Percentiles rank a stretch among this genome's conserved stretches.
Conservation (phyloP, 208 protist genomes). For the Trypanosomatidae sp. region DNA sequence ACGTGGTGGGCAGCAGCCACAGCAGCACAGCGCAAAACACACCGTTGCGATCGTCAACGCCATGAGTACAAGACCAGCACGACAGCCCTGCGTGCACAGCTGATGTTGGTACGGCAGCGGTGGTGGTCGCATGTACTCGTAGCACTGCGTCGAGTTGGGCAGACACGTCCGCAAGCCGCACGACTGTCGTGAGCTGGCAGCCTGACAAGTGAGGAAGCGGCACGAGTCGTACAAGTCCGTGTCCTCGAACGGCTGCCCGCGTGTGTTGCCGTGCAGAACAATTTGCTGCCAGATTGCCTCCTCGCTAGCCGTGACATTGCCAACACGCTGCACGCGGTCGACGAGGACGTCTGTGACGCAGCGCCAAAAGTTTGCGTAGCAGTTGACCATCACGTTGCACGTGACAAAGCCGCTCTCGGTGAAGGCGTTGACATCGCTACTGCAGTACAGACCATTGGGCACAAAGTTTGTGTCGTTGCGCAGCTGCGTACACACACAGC, state of each 20-base stretch:
- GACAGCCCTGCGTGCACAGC: slow-evolving; percentile 48
- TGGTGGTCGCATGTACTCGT: slow-evolving; percentile 35
- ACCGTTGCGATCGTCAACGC: slow-evolving; percentile 27
- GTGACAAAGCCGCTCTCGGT: slow-evolving; percentile 23
- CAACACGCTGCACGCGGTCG: slow-evolving; percentile 3
- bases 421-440: slow-evolving; percentile 6
- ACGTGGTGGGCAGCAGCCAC: slow-evolving; percentile 22
- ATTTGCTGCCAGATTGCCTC: slow-evolving; percentile 9
- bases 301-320: slow-evolving; percentile 4
- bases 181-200: slow-evolving; percentile 21
- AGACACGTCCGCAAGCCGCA: slow-evolving; percentile 46
- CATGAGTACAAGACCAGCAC: slow-evolving; percentile 30
- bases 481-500: slow-evolving; percentile 24
- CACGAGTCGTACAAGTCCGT: slow-evolving; percentile 27
- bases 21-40: slow-evolving; percentile 17
- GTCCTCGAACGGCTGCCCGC: slow-evolving; percentile 17
- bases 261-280: slow-evolving; percentile 14
- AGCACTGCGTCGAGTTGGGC: slow-evolving; percentile 49
- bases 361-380: slow-evolving; percentile 29
- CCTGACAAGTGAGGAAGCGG: slow-evolving; percentile 17
- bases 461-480: slow-evolving; percentile 5
- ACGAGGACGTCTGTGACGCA: slow-evolving; percentile 11
- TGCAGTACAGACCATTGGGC: slow-evolving; percentile 25
- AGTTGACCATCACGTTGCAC: slow-evolving; percentile 28
- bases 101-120: slow-evolving; percentile 23